Evolutionary conservation across 2,329 filamentous ascomycete species (phyloP), one percentile per base, ranked within the genome.

Genomic region (Fusarium lyarnte): DNA sequence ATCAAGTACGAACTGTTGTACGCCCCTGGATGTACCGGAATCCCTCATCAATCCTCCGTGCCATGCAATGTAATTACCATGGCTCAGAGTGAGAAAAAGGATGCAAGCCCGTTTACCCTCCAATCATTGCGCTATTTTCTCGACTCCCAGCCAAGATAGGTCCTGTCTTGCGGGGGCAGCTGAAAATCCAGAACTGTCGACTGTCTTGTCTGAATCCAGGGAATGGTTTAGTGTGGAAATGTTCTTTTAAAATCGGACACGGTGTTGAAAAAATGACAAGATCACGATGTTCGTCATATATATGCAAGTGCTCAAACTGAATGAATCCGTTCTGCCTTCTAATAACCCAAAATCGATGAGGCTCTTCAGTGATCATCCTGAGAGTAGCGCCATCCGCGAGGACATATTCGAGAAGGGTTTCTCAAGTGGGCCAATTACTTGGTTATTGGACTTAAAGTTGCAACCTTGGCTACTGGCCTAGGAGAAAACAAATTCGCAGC

Each of bases 81-180:
- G 58, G 49, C 45, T 52, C 45, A 59, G 21, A 57, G 36, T 55
- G 59, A 58, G 43, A 66, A 46, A 46, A 65, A 27, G 27, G 57
- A 58, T 58, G 29, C 38, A 45, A 39, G 42, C 53, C 21, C 68
- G 51, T 77, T 77, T 73, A 70, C 58, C 75, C 75, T 77, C 75
- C 75, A 77, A 77, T 77, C 74, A 75, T 60, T 45, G 43, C 46
- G 39, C 63, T 49, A 19, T 46, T 54, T 60, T 51, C 46, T 62
- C n/a, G 58, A 39, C 39, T 27, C 29, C 35, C 38, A 58, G 36
- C 47, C 31, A 46, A 58, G 39, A 52, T 31, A n/a, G 41, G 49
- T 53, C 73, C 63, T 69, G 73, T 55, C 57, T 70, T 58, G 39
- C 45, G 46, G 52, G 47, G 43, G 31, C 52, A 31, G 35, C 33